Evolutionary conservation across 306 rosid genomes (phyloP).

Genomic region (Dryas octopetala): DNA sequence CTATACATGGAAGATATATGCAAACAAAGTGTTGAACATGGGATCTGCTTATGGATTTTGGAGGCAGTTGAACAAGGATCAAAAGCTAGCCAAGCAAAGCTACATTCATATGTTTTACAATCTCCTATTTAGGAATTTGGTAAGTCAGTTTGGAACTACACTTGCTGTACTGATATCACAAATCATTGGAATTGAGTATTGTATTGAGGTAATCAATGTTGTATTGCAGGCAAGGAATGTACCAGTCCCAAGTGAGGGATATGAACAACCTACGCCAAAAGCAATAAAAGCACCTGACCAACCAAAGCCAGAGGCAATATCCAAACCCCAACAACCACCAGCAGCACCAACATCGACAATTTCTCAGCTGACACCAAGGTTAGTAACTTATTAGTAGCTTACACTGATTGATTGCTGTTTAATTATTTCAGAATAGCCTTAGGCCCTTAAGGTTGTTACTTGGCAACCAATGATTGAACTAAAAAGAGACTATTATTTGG

Average conservation of each 20-base stretch:
- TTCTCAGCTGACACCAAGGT: not conserved
- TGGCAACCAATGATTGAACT: no score
- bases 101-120: conserved; percentile 77
- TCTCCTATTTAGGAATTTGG: conserved; percentile 75
- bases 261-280: conserved; percentile 16
- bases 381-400: not conserved
- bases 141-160: conserved; percentile 25
- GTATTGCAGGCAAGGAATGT: conserved; percentile 54
- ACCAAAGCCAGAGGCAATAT: conserved; percentile 19
- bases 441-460: no score
- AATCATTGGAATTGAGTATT: no score
- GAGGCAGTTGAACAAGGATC: conserved; percentile 72
- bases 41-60: conserved; percentile 84
- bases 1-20: conserved; percentile 98
- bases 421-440: no score
- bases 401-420: no score
- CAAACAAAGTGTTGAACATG: conserved; percentile 79
- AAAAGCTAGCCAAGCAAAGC: conserved; percentile 71
- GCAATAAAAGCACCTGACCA: conserved; percentile 16
- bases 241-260: conserved; percentile 52
- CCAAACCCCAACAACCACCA: conserved; percentile 17
- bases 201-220: not conserved
- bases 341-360: conserved; percentile 17
- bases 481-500: not conserved
- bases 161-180: no score